phyloP scores from a whole-genome alignment of 2,329 filamentous ascomycete species.

The Fusarium armeniacum region DNA sequence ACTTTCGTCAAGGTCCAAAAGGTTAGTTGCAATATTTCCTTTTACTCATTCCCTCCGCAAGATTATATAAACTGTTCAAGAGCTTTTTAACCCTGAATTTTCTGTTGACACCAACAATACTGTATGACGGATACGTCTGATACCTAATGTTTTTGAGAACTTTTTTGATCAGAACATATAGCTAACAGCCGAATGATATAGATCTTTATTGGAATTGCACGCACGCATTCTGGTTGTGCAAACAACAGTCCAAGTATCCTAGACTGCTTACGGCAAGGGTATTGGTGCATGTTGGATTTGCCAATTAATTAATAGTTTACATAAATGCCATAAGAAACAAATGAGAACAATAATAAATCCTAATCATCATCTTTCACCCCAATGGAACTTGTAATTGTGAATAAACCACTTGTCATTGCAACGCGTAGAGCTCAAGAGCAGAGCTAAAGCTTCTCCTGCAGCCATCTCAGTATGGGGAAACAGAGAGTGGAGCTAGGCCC shows the following conservation, averaged over 20 bases:
- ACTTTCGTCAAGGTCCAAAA: constrained; percentile 42
- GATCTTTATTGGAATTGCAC: constrained; percentile 6
- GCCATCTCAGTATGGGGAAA: background rate
- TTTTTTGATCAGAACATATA: constrained; percentile 52
- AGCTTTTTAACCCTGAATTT: constrained; percentile 78
- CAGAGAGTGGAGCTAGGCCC: background rate
- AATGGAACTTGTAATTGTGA: background rate
- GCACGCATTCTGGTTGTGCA: background rate
- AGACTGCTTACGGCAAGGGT: background rate
- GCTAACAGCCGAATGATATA: constrained; percentile 54
- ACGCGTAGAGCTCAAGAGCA: background rate
- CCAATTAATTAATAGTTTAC: too few relatives aligned
- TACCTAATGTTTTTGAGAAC: constrained; percentile 41
- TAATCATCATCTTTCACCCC: too few relatives aligned
- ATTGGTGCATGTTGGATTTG: background rate
- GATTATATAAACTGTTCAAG: constrained; percentile 69
- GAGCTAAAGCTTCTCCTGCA: too few relatives aligned
- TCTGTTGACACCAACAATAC: constrained; percentile 70
- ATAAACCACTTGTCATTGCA: background rate
- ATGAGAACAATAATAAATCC: background rate
- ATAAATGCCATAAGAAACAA: background rate
- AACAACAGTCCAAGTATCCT: background rate
- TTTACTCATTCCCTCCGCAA: constrained; percentile 54
- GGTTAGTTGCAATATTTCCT: constrained; percentile 59
- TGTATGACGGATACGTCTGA: constrained; percentile 65